Evolutionary conservation across 2,329 filamentous ascomycete species (phyloP), one percentile per base, ranked within the genome.

Genomic region (Penicillium sp.): DNA sequence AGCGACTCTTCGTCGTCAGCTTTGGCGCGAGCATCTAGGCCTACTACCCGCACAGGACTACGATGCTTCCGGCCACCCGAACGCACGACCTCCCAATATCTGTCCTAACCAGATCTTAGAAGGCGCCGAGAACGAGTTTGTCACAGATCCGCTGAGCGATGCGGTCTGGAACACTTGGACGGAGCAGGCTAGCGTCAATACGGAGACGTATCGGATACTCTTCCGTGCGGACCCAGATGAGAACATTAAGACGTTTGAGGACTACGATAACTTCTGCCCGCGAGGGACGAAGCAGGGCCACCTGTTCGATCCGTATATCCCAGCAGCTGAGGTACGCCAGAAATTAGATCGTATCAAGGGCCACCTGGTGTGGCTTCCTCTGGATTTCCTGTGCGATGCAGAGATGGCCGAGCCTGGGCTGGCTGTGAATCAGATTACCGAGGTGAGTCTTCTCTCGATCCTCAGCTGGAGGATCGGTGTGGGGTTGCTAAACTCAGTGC

Each of bases 291-390:
- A 90, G 71, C 76, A 90, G 3, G 93, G 94, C 0, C 94, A 97
- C 72, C 80, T 97, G 53, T 95, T 89, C 64, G 90, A 95, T 69
- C 83, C 83, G 53, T 90, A 87, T 71, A 81, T 88, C 70, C 87
- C 88, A 0, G 82, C 85, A 0, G 79, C 85, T 23, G 86, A 95
- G 50, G 85, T 94, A 6, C 81, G 89, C 15, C 71, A 80, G 59
- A 90, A 93, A 70, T 76, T 97, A 45, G 85, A 90, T 63, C 80
- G 87, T 66, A 84, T 97, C 61, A 86, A 85, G 74, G 93, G 93
- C 0, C 93, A 97, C 76, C 72, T 97, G 38, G 93, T 97, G 6
- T 95, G 90, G 89, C 93, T 96, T 86, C 91, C 91, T n/a, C 71
- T 97, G 65, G 84, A 91, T 42, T 97, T 96, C 69, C 73, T 97